Evolutionary conservation across 2,329 filamentous ascomycete species (phyloP).

Genomic region (Calonectria multiphialidica): DNA sequence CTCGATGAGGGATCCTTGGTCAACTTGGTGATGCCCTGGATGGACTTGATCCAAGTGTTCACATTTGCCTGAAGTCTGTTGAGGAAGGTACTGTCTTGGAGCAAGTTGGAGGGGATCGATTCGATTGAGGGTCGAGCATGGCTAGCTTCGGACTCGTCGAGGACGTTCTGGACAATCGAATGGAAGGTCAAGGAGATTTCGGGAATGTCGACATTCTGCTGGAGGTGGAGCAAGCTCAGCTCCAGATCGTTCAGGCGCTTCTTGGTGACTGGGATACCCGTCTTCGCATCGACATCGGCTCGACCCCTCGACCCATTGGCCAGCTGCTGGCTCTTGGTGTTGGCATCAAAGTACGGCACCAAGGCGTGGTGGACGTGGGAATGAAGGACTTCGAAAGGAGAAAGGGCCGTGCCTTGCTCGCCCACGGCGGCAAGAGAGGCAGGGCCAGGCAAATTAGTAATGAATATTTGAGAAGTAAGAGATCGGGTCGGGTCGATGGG

Average conservation of each 20-base stretch:
- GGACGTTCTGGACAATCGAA: constrained; percentile 85
- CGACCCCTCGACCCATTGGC: constrained; percentile 76
- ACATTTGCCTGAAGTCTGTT: constrained; percentile 95
- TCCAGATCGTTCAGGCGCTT: constrained; percentile 97
- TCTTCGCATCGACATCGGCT: constrained; percentile 90
- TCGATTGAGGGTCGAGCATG: constrained; percentile 81
- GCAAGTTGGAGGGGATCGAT: constrained; percentile 78
- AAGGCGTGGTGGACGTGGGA: constrained; percentile 91
- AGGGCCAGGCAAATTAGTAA: constrained; percentile 90
- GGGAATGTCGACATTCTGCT: constrained; percentile 98
- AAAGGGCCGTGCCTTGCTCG: constrained; percentile 79
- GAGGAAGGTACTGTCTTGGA: constrained; percentile 91
- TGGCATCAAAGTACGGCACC: constrained; percentile 97
- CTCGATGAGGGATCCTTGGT: constrained; percentile 81
- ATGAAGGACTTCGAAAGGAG: constrained; percentile 93
- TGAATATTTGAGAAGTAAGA: constrained; percentile 89
- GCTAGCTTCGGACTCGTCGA: constrained; percentile 80
- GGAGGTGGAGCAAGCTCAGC: constrained; percentile 88
- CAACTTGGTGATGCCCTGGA: constrained; percentile 95
- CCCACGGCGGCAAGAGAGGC: constrained; percentile 76
- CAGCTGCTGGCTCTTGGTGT: constrained; percentile 84
- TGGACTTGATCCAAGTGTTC: constrained; percentile 98
- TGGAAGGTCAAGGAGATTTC: constrained; percentile 90
- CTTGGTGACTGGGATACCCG: constrained; percentile 95
- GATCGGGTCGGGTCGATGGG: constrained; percentile 88